phyloP scores from a whole-genome alignment of 495 filamentous ascomycete species.

The Acidomyces sp. region DNA sequence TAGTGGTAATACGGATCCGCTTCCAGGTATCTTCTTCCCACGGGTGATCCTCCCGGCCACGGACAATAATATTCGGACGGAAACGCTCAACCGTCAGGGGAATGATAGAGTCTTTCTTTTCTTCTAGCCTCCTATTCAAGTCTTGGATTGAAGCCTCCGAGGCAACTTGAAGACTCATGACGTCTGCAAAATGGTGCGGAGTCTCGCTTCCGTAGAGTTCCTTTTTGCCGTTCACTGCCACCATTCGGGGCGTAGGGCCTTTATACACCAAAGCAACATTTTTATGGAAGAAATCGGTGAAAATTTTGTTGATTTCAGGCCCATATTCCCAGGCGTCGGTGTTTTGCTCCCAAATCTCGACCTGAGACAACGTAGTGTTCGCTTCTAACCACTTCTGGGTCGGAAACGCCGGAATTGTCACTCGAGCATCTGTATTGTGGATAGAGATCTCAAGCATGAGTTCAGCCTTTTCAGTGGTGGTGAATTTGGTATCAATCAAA shows the following conservation, averaged over 20 bases:
- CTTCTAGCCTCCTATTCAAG: slow-evolving; percentile 26
- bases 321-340: slow-evolving; percentile 27
- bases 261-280: slow-evolving; percentile 31
- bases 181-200: slow-evolving; percentile 26
- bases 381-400: slow-evolving; percentile 24
- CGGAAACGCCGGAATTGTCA: slow-evolving; percentile 29
- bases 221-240: slow-evolving; percentile 23
- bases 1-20: slow-evolving; percentile 20
- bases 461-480: slow-evolving; percentile 20
- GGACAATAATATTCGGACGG: slow-evolving; percentile 31
- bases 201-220: slow-evolving; percentile 23
- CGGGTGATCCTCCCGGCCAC: slow-evolving; percentile 21
- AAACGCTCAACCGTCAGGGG: slow-evolving; percentile 34
- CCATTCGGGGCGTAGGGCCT: slow-evolving; percentile 23
- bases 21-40: slow-evolving; percentile 35
- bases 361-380: slow-evolving; percentile 22
- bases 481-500: slow-evolving; percentile 30
- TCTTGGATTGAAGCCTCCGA: slow-evolving; percentile 31
- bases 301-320: slow-evolving; percentile 21
- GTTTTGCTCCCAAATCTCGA: slow-evolving; percentile 28
- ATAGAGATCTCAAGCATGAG: slow-evolving; percentile 21
- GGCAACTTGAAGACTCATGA: slow-evolving; percentile 30
- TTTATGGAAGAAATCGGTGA: slow-evolving; percentile 27
- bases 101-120: slow-evolving; percentile 12
- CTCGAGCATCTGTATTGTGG: slow-evolving; percentile 15